Evolutionary conservation across 148 eudicot species (phyloP).

Genomic region (Polygonum maritimum): DNA sequence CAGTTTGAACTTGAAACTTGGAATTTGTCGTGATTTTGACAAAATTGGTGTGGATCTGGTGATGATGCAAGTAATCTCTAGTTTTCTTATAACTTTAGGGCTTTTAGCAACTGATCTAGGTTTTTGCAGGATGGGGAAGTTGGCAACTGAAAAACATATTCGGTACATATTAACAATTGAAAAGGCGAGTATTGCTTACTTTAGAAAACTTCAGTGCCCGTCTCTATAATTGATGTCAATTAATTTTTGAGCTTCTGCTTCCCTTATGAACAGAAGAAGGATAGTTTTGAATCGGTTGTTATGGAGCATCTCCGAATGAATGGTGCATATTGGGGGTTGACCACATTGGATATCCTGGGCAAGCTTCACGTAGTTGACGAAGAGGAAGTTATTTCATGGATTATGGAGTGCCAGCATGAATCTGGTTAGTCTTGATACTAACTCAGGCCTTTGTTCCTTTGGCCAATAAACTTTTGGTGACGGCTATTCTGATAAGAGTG

Average conservation of each 20-base stretch:
- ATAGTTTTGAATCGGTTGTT: slow-evolving; percentile 63
- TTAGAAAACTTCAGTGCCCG: not conserved
- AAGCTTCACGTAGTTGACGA: slow-evolving; percentile 61
- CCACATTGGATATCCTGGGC: slow-evolving; percentile 74
- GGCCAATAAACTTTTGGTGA: not conserved
- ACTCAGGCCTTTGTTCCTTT: not conserved
- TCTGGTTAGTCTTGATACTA: slow-evolving; percentile 37
- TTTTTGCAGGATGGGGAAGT: slow-evolving; percentile 41
- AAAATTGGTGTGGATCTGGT: not conserved
- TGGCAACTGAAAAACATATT: slow-evolving; percentile 54
- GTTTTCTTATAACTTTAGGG: not conserved
- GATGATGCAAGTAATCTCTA: not conserved
- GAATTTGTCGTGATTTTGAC: too few species aligned
- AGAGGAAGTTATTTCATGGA: slow-evolving; percentile 77
- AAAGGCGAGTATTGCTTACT: slow-evolving; percentile 32
- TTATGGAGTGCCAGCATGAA: slow-evolving; percentile 94
- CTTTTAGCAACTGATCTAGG: not conserved
- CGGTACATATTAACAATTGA: slow-evolving; percentile 61
- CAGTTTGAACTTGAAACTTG: too few species aligned
- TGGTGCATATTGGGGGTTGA: slow-evolving; percentile 98
- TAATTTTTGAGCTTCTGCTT: not conserved
- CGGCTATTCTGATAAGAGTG: not conserved
- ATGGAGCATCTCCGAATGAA: slow-evolving; percentile 81
- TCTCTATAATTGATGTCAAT: not conserved
- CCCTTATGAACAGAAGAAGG: slow-evolving; percentile 42